Evolutionary conservation across 345 rosid genomes (phyloP).

Genomic region (Nephelium lappaceum): DNA sequence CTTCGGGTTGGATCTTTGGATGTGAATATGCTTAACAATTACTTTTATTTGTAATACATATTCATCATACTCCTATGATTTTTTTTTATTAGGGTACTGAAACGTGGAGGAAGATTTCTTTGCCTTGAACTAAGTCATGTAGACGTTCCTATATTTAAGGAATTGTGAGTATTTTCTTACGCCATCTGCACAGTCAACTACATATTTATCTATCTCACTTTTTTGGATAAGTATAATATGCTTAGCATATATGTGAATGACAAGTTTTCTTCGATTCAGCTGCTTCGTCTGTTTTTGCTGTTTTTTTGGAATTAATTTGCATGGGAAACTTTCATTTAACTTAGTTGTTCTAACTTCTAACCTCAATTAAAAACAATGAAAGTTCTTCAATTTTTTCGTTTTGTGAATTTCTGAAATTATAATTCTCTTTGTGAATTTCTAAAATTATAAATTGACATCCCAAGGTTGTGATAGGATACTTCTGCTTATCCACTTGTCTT

Average conservation of each 20-base stretch:
- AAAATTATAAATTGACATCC: background rate
- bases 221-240: background rate
- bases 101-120: slow-evolving; percentile 91
- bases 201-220: background rate
- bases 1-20: background rate
- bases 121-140: slow-evolving; percentile 97
- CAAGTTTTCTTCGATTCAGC: background rate
- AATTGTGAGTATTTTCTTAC: slow-evolving; percentile 60
- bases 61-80: background rate
- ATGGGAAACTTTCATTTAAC: background rate
- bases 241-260: background rate
- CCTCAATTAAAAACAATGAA: background rate
- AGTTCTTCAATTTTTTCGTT: background rate
- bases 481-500: background rate
- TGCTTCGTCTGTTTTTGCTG: background rate
- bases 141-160: slow-evolving; percentile 80
- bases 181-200: background rate
- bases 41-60: background rate
- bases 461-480: background rate
- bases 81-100: slow-evolving; percentile 64
- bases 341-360: background rate
- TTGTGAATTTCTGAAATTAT: too few species aligned
- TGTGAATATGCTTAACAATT: background rate
- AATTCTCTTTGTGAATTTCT: background rate
- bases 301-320: background rate